phyloP scores from a whole-genome alignment of 139 green algal species.

The Chlorella sp. region DNA sequence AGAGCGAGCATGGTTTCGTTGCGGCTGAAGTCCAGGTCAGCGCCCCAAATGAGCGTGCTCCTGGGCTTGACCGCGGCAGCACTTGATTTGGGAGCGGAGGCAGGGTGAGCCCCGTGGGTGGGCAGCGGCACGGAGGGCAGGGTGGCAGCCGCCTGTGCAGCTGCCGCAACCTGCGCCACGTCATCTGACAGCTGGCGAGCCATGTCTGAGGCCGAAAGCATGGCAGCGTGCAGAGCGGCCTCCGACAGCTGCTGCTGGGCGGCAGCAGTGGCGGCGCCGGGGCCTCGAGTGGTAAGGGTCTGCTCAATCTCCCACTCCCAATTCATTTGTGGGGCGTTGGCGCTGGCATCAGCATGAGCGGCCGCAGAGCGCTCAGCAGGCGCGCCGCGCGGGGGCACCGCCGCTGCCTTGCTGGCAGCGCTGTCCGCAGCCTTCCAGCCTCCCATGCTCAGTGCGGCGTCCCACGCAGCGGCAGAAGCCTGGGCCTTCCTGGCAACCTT shows the following conservation, averaged over 20 bases:
- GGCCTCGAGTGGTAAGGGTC: background rate
- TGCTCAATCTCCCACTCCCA: background rate
- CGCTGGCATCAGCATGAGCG: background rate
- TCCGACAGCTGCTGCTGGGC: background rate
- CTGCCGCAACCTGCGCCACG: background rate
- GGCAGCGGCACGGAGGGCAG: background rate
- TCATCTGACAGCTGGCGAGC: background rate
- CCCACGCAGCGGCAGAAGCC: too few relatives aligned
- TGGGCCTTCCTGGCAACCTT: too few relatives aligned
- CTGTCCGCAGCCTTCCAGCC: too few relatives aligned
- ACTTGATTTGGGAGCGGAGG: too few relatives aligned
- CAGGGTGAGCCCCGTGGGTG: background rate
- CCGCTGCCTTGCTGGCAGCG: too few relatives aligned
- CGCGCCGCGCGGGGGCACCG: too few relatives aligned
- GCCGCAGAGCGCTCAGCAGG: background rate
- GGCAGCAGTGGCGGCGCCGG: background rate
- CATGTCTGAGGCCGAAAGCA: background rate
- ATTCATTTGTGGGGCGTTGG: background rate
- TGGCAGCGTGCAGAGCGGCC: background rate
- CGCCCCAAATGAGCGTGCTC: background rate
- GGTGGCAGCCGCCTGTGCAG: background rate
- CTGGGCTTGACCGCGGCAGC: background rate
- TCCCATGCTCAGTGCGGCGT: too few relatives aligned
- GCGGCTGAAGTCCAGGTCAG: background rate
- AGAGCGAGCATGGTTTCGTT: background rate